phyloP scores from a whole-genome alignment of 169 alveolate genomes.

The Plasmodium gaboni region DNA sequence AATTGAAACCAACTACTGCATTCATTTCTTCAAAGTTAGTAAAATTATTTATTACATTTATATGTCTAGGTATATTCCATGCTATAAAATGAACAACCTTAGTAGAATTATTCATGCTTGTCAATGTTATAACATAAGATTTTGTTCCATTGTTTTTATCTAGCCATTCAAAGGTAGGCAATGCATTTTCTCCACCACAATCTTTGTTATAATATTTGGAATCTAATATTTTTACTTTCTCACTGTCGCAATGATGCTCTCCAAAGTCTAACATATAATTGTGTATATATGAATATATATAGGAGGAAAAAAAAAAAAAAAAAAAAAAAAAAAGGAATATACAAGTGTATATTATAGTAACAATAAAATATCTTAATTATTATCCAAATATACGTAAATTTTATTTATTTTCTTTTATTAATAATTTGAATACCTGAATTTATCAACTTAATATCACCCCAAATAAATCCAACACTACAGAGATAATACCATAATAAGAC shows the following conservation, averaged over 20 bases:
- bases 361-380: background rate
- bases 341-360: background rate
- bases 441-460: conserved; percentile 29
- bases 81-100: conserved; percentile 27
- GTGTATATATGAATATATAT: background rate
- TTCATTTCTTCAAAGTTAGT: conserved; percentile 28
- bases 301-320: conserved; percentile 11
- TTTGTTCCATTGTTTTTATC: conserved; percentile 46
- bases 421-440: conserved; percentile 30
- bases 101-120: conserved; percentile 10
- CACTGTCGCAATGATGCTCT: conserved; percentile 23
- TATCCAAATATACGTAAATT: background rate
- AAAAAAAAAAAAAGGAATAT: background rate
- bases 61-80: conserved; percentile 61
- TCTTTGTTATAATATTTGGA: conserved; percentile 18
- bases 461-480: background rate
- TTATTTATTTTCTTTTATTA: conserved; percentile 5
- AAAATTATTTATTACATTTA: conserved; percentile 35
- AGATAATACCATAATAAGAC: conserved; percentile 9
- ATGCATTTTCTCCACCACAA: conserved; percentile 54
- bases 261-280: conserved; percentile 21
- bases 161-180: conserved; percentile 52
- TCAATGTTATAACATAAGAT: conserved; percentile 54
- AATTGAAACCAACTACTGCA: conserved; percentile 26
- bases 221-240: conserved; percentile 24